phyloP scores from a whole-genome alignment of 768 basidiomycete species.

The Termitomyces sp. region DNA sequence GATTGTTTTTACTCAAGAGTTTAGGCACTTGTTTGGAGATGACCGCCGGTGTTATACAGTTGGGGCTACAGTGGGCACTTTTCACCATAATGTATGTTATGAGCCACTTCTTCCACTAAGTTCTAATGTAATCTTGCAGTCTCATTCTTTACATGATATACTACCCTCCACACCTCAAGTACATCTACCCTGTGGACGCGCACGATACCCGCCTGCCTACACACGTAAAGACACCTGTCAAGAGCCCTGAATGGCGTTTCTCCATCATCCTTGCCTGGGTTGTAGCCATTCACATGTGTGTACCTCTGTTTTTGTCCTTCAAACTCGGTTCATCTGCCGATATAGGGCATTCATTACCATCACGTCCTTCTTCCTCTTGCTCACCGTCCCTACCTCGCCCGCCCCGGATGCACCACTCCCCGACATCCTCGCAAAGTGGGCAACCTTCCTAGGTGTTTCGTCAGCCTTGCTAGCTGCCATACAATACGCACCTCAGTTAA shows the following conservation, averaged over 20 bases:
- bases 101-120: not conserved
- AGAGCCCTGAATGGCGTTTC: slow-evolving; percentile 71
- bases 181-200: slow-evolving; percentile 33
- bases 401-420: slow-evolving; percentile 35
- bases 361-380: slow-evolving; percentile 60
- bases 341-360: slow-evolving; percentile 51
- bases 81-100: slow-evolving; percentile 77
- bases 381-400: slow-evolving; percentile 36
- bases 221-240: slow-evolving; percentile 42
- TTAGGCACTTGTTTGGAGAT: slow-evolving; percentile 72
- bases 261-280: slow-evolving; percentile 75
- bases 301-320: slow-evolving; percentile 10
- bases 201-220: slow-evolving; percentile 36
- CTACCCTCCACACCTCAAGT: slow-evolving; percentile 85
- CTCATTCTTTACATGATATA: slow-evolving; percentile 89
- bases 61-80: slow-evolving; percentile 77
- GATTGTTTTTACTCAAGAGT: slow-evolving; percentile 37
- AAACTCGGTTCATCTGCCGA: slow-evolving; percentile 1
- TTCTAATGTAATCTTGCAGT: slow-evolving; percentile 33
- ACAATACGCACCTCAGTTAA: slow-evolving; percentile 88
- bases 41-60: slow-evolving; percentile 79
- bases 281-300: slow-evolving; percentile 71
- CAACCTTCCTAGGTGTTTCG: slow-evolving; percentile 81
- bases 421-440: slow-evolving; percentile 49
- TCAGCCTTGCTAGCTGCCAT: slow-evolving; percentile 74